phyloP scores from a whole-genome alignment of 2,329 filamentous ascomycete species.

The Penicillium freii region DNA sequence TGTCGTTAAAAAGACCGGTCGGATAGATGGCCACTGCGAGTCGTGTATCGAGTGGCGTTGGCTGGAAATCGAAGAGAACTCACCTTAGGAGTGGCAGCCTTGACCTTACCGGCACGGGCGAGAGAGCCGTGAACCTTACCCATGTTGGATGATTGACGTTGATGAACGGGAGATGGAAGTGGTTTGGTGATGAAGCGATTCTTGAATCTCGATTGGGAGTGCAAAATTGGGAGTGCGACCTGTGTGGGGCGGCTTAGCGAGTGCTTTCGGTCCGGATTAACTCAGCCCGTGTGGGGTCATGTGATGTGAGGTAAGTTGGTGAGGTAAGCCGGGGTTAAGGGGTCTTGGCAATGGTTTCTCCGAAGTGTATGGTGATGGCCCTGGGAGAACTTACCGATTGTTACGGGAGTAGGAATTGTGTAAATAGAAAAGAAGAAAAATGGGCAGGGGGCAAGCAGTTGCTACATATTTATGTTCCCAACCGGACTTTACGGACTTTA shows the following conservation, averaged over 20 bases:
- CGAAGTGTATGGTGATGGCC: not conserved
- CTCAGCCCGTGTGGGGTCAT: conserved; percentile 5
- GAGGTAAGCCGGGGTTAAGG: conserved; percentile 8
- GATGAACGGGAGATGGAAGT: conserved; percentile 24
- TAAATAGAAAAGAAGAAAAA: not conserved
- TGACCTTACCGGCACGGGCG: conserved; percentile 96
- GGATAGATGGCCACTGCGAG: conserved; percentile 6
- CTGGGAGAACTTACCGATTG: not conserved
- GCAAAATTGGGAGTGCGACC: conserved; percentile 30
- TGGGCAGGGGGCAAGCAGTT: no score
- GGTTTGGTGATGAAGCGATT: conserved; percentile 27
- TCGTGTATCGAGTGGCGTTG: conserved; percentile 15
- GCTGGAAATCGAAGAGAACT: conserved; percentile 17
- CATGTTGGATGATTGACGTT: conserved; percentile 54
- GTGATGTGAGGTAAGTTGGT: conserved; percentile 2
- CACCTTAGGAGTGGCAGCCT: conserved; percentile 65
- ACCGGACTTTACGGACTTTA: not conserved
- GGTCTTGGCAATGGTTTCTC: conserved; percentile 3
- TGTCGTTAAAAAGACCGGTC: conserved; percentile 20
- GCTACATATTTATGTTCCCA: not conserved
- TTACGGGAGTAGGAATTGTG: not conserved
- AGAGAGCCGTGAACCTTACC: conserved; percentile 93
- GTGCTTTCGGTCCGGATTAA: conserved; percentile 20
- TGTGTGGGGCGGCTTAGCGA: conserved; percentile 32
- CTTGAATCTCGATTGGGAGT: conserved; percentile 23